These are phyloP conservation scores for Rhododendron ferrugineum DNA, from an alignment of 148 eudicot genomes.

Conservation along the genomic window DNA sequence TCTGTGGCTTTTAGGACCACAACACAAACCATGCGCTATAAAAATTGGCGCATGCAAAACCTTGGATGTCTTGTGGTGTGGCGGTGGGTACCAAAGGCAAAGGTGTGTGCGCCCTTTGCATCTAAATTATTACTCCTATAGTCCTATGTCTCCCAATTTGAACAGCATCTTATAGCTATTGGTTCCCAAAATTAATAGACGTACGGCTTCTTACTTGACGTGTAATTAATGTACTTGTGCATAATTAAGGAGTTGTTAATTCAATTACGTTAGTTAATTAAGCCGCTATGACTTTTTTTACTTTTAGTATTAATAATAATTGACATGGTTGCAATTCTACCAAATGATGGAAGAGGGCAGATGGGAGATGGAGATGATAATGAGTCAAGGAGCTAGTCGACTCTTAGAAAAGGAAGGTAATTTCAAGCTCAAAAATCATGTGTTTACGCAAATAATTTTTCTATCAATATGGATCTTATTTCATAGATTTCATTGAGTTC, in stretches of 20 bases:
- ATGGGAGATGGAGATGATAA: conserved; percentile 6
- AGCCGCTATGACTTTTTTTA: too few species aligned
- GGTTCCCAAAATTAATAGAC: background rate
- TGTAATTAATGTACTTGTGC: background rate
- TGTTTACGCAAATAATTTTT: too few species aligned
- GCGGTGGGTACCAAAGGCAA: background rate
- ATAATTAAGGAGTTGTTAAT: background rate
- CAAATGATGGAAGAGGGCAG: background rate
- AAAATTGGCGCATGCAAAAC: background rate
- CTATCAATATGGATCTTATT: too few species aligned
- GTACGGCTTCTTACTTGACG: background rate
- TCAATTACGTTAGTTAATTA: background rate
- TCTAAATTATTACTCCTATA: background rate
- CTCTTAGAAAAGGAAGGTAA: too few species aligned
- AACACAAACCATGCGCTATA: background rate
- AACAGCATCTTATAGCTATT: background rate
- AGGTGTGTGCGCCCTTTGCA: background rate
- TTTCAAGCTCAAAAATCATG: too few species aligned
- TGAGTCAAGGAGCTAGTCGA: background rate
- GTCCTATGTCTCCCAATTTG: background rate
- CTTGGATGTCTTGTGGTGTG: background rate
- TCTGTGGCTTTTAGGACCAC: background rate
- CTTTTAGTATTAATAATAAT: too few species aligned
- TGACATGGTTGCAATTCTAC: background rate
- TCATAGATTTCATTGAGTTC: too few species aligned